phyloP scores from a whole-genome alignment of 1,284 basidiomycete species.

The Tilletiaria anomala region DNA sequence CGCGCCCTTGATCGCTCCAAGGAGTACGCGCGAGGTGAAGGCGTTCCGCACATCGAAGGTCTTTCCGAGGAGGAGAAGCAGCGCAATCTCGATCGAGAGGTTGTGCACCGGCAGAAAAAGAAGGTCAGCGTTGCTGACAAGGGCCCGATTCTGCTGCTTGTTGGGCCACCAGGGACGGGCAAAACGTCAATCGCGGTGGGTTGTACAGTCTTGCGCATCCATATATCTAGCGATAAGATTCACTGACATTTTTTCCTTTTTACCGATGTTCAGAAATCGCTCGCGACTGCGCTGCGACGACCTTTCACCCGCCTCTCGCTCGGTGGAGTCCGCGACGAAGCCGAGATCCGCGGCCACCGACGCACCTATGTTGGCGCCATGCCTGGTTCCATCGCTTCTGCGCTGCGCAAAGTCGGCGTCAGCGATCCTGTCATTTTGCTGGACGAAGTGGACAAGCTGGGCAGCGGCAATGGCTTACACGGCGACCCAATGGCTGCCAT shows the following conservation, averaged over 20 bases:
- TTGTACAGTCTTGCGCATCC: not conserved
- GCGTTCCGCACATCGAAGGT: constrained; percentile 1
- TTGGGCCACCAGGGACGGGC: constrained; percentile 36
- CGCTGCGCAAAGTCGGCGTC: constrained; percentile 38
- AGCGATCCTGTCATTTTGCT: constrained; percentile 42
- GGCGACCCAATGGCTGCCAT: constrained; percentile 43
- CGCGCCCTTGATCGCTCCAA: constrained; percentile 10
- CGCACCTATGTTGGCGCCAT: constrained; percentile 32
- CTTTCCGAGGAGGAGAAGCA: constrained; percentile 3
- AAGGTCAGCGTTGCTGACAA: constrained; percentile 37
- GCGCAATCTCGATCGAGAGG: constrained; percentile 6
- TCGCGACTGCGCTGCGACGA: constrained; percentile 58
- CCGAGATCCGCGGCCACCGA: constrained; percentile 41
- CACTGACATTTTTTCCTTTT: constrained; percentile 59
- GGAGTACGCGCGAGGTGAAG: no score
- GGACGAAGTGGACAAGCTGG: constrained; percentile 43
- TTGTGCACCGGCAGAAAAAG: constrained; percentile 14
- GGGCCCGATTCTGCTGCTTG: constrained; percentile 66
- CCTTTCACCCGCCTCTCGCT: constrained; percentile 42
- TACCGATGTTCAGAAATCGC: constrained; percentile 11
- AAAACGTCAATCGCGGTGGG: constrained; percentile 34
- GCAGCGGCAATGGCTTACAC: constrained; percentile 37
- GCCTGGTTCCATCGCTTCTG: constrained; percentile 54
- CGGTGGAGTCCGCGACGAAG: constrained; percentile 43
- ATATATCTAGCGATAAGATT: constrained; percentile 1